Evolutionary conservation across 2,329 filamentous ascomycete genomes (phyloP).

Genomic region (Zymoseptoria crescenta): DNA sequence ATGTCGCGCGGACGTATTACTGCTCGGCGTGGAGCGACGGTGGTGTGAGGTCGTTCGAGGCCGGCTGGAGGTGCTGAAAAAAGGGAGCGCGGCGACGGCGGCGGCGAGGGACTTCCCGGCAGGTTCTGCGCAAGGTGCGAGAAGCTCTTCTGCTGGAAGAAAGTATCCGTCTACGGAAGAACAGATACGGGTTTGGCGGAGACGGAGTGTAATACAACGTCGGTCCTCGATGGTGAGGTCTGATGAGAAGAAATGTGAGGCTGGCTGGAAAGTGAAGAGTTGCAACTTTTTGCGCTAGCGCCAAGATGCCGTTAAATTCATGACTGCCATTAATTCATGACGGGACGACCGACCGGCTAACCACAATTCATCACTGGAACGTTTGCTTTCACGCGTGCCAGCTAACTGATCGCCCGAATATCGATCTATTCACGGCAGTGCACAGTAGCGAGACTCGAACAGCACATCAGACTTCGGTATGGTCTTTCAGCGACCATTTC

Average conservation of each 20-base stretch:
- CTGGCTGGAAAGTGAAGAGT: background rate
- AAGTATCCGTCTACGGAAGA: background rate
- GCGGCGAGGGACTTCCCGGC: background rate
- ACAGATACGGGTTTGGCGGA: background rate
- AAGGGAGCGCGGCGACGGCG: background rate
- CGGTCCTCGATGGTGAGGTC: background rate
- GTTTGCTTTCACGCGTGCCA: no score
- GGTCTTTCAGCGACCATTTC: background rate
- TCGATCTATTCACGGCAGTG: background rate
- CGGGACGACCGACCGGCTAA: no score
- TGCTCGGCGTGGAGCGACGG: conserved; percentile 4
- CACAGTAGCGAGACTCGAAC: background rate
- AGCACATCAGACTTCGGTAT: background rate
- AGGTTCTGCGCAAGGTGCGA: background rate
- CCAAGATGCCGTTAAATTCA: no score
- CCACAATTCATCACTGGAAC: no score
- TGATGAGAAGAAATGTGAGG: background rate
- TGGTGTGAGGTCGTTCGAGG: conserved; percentile 6
- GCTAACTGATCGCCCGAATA: no score
- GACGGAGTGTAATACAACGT: background rate
- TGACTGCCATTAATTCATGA: no score
- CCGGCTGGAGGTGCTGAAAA: background rate
- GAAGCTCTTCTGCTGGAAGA: background rate
- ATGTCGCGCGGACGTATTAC: background rate
- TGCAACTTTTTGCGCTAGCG: no score